Evolutionary conservation across 371 early-diverging fungal species (phyloP).

Genomic region (Gilbertella persicaria): DNA sequence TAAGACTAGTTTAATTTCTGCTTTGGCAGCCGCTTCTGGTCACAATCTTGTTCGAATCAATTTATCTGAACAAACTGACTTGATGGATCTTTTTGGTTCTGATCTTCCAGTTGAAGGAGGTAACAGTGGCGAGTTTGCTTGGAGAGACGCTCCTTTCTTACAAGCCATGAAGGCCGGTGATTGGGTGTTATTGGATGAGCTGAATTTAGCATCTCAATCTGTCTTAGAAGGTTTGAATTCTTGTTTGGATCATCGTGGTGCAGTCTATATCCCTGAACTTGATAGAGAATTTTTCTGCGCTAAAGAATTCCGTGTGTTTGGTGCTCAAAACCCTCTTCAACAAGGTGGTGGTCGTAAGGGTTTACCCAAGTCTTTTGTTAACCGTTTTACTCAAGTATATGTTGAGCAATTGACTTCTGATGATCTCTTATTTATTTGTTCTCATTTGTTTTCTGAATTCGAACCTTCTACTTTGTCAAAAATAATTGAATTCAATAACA

Average conservation of each 20-base stretch:
- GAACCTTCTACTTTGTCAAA: constrained; percentile 49
- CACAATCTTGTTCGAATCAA: constrained; percentile 95
- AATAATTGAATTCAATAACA: constrained; percentile 89
- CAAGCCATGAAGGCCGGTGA: constrained; percentile 94
- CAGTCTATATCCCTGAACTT: constrained; percentile 94
- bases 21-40: constrained; percentile 83
- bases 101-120: constrained; percentile 95
- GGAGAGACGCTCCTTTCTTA: constrained; percentile 97
- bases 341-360: constrained; percentile 99
- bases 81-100: constrained; percentile 99
- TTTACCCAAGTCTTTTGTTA: constrained; percentile 97
- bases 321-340: constrained; percentile 97
- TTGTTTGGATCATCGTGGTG: constrained; percentile 97
- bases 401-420: constrained; percentile 79
- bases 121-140: constrained; percentile 86
- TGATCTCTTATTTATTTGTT: constrained; percentile 81
- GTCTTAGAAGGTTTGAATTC: constrained; percentile 99
- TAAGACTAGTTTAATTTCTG: constrained; percentile 94
- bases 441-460: constrained; percentile 68
- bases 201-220: constrained; percentile 99
- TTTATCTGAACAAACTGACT: constrained; percentile 98
- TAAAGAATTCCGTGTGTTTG: constrained; percentile 93
- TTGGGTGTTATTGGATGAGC: constrained; percentile 99
- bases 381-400: constrained; percentile 96
- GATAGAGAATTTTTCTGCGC: constrained; percentile 84